Conservation (phyloP, 192 early-diverging fungal genomes). For the Pecoramyces ruminantium region DNA sequence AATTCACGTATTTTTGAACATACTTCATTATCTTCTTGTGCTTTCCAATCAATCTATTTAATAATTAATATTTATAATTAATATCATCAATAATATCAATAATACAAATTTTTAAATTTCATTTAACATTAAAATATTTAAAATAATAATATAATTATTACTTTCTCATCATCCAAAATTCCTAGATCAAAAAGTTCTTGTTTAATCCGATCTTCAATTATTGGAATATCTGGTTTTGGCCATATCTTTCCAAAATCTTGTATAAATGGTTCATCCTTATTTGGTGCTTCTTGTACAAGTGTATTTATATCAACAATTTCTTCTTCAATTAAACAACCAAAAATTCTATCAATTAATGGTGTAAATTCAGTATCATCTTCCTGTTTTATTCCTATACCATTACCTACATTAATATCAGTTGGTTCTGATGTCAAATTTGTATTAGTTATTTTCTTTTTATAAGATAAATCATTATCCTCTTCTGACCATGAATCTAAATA, state of each 20-base stretch:
- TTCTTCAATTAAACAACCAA: neutral
- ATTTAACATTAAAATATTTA: too few relatives aligned
- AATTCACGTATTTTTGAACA: constrained; percentile 42
- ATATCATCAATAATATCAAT: too few relatives aligned
- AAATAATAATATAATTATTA: too few relatives aligned
- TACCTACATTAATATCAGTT: neutral
- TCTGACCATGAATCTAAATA: constrained; percentile 46
- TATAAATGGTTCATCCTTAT: neutral
- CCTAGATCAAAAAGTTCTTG: constrained; percentile 72
- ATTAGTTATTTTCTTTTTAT: constrained; percentile 36
- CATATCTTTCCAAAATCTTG: neutral
- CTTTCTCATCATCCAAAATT: constrained; percentile 59
- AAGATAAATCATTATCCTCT: constrained; percentile 45
- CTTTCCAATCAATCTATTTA: constrained; percentile 39
- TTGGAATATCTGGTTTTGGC: neutral
- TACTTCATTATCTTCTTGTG: constrained; percentile 55
- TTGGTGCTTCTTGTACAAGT: neutral
- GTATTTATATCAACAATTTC: neutral
- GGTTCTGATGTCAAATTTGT: constrained; percentile 12
- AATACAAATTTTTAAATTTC: too few relatives aligned
- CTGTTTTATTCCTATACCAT: neutral
- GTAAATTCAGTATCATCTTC: neutral
- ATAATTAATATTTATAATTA: neutral
- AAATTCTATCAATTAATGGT: neutral
- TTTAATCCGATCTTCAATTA: constrained; percentile 54